Conservation (phyloP, 1,284 basidiomycete genomes). For the Rhodotorula sp. region DNA sequence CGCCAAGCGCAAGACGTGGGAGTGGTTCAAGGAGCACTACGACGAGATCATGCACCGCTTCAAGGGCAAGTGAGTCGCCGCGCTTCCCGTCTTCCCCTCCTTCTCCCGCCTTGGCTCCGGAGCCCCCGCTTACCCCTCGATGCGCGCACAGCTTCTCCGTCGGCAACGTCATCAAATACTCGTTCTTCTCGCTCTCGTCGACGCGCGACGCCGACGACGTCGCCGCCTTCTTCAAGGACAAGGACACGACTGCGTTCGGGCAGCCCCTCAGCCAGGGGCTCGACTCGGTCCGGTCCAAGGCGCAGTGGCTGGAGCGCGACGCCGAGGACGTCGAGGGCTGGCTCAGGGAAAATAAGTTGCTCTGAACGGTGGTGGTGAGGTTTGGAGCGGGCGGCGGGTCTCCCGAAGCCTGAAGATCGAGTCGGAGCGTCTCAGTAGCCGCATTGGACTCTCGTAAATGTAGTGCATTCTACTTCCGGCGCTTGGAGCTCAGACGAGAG, state of each 20-base stretch:
- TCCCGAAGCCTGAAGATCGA: no score
- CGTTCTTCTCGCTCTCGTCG: constrained; percentile 59
- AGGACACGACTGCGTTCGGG: constrained; percentile 31
- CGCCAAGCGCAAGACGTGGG: constrained; percentile 50
- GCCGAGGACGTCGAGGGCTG: constrained; percentile 33
- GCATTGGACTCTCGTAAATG: no score
- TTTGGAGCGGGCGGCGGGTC: no score
- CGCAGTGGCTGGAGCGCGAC: constrained; percentile 37
- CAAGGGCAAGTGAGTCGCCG: constrained; percentile 48
- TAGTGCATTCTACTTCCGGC: no score
- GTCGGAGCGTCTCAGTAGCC: no score
- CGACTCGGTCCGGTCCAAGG: constrained; percentile 22
- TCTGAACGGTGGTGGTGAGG: background rate
- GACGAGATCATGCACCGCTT: constrained; percentile 62
- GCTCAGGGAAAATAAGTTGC: constrained; percentile 28
- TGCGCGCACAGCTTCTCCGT: constrained; percentile 12
- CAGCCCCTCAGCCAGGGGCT: constrained; percentile 32
- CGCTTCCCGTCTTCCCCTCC: background rate
- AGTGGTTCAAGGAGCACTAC: constrained; percentile 50
- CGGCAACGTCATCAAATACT: constrained; percentile 18
- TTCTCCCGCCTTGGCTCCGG: background rate
- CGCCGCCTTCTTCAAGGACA: constrained; percentile 59
- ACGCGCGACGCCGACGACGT: constrained; percentile 68
- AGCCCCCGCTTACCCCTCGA: background rate
- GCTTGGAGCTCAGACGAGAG: no score